Evolutionary conservation across 768 basidiomycete species (phyloP), one percentile per base, ranked within the genome.

Genomic region (Saitozyma sp.): DNA sequence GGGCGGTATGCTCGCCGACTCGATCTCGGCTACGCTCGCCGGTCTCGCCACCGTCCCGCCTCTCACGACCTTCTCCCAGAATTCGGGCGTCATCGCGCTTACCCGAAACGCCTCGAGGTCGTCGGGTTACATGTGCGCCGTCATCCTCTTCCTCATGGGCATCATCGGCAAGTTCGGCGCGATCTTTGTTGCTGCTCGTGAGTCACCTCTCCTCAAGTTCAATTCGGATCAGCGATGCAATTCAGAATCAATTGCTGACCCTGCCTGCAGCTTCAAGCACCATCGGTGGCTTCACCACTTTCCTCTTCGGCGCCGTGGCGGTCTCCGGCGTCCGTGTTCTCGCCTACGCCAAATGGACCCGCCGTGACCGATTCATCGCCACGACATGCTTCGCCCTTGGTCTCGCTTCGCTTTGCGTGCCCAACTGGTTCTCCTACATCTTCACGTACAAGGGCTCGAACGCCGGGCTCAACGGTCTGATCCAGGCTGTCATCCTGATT

Each of bases 41-140:
- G 66, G 66, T 48, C 56, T 68, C 17, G 66, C 66, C n/a, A 68
- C 66, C 11, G 63, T 65, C 40, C 66, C 66, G 10, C 66, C 66
- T 19, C 66, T 68, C 39, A 68, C 66, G 17, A 68, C 66, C 20
- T 68, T 68, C 63, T 68, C 66, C 56, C 66, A 68, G 48, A 68
- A 68, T 59, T 64, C 66, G 13, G 66, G 66, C 46, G 66, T 68
- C 43, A 68, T 68, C 56, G 66, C 66, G 38, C 49, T 68, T 13
- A 68, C 66, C 10, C 58, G 66, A 43, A 68, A 68, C 52, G 66
- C 66, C 17, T 64, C 63, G 14, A 48, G 59, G 29, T 43, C 42
- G 8, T 64, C 63, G 3, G 66, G 66, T 9, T 68, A 64, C 56
- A 64, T 64, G 63, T 68, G 66, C 39, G 66, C 66, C 16, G 52